These are phyloP conservation scores for Colletotrichum spinosum DNA, from an alignment of 2,329 filamentous ascomycete species.

Conservation along the genomic window DNA sequence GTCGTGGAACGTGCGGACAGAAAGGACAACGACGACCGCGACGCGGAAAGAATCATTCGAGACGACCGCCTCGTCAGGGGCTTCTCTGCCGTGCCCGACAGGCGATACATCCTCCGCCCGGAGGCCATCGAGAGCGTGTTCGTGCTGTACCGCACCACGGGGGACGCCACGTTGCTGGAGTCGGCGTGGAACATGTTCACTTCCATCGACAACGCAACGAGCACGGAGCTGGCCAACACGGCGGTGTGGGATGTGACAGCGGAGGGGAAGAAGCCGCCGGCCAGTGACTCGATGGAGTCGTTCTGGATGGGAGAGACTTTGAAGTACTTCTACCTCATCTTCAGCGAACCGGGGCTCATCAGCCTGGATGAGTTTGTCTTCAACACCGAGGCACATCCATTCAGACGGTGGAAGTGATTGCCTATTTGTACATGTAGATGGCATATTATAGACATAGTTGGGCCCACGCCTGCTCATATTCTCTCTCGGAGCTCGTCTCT, in stretches of 20 bases:
- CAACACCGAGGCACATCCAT: conserved; percentile 51
- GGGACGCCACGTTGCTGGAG: conserved; percentile 65
- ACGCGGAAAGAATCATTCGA: conserved; percentile 43
- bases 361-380: conserved; percentile 70
- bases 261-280: conserved; percentile 47
- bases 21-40: conserved; percentile 42
- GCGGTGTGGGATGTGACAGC: conserved; percentile 63
- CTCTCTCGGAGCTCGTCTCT: too few relatives aligned
- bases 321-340: conserved; percentile 58
- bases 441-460: too few relatives aligned
- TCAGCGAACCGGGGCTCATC: conserved; percentile 64
- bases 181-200: conserved; percentile 73
- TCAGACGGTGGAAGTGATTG: conserved; percentile 27
- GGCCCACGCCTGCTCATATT: too few relatives aligned
- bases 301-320: conserved; percentile 46
- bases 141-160: conserved; percentile 73
- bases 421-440: too few relatives aligned
- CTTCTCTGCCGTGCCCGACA: conserved; percentile 43
- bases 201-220: conserved; percentile 62
- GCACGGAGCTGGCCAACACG: conserved; percentile 63
- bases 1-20: conserved; percentile 37
- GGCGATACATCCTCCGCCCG: conserved; percentile 67
- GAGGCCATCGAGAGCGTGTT: conserved; percentile 77
- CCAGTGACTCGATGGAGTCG: conserved; percentile 71
- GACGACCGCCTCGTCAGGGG: conserved; percentile 43